Evolutionary conservation across 495 filamentous ascomycete genomes (phyloP).

Genomic region (Niebla homalea): DNA sequence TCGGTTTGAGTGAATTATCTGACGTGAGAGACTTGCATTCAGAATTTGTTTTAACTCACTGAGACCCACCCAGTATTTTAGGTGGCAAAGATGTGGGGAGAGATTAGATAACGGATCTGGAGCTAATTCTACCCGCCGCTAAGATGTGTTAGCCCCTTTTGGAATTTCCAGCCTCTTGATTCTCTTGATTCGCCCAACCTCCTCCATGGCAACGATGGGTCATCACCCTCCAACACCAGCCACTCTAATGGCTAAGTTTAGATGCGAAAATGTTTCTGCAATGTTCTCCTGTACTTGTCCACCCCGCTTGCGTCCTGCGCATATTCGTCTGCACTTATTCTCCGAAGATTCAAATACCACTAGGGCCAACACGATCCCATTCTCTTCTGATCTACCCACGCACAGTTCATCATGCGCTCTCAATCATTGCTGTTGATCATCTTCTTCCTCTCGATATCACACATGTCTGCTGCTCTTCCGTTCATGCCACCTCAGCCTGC

Average conservation of each 20-base stretch:
- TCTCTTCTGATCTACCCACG: not conserved
- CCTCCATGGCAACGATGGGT: conserved; percentile 1
- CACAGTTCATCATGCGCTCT: not conserved
- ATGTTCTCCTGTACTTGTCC: not conserved
- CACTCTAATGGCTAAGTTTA: conserved; percentile 4
- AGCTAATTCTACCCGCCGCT: too few species aligned
- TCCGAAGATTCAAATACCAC: not conserved
- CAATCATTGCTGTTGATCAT: not conserved
- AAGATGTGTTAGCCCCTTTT: too few species aligned
- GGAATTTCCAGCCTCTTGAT: not conserved
- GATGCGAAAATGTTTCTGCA: not conserved
- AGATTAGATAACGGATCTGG: too few species aligned
- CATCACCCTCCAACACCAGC: conserved; percentile 5
- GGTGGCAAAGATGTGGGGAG: too few species aligned
- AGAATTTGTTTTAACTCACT: too few species aligned
- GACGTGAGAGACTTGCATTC: too few species aligned
- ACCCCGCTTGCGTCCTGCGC: conserved; percentile 1
- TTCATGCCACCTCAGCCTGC: conserved; percentile 2
- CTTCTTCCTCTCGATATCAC: not conserved
- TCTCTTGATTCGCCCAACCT: conserved; percentile 2
- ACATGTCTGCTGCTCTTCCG: conserved; percentile 6
- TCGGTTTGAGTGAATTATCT: too few species aligned
- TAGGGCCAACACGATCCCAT: not conserved
- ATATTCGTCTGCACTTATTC: not conserved
- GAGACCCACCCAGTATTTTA: too few species aligned